phyloP scores from a whole-genome alignment of 202 grass and related monocot species.

The Alloteropsis angusta region DNA sequence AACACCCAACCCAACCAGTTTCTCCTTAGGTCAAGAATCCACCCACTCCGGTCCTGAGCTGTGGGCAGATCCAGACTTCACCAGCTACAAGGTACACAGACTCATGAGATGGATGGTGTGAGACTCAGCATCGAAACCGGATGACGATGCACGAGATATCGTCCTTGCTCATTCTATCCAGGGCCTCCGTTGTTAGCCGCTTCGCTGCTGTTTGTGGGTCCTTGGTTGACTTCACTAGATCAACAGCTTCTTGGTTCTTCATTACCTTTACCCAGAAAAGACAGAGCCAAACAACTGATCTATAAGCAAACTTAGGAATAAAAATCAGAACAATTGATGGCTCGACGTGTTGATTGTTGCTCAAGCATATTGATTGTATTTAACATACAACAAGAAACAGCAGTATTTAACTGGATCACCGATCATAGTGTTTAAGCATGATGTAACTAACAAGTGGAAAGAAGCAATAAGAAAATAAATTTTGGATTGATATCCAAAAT shows the following conservation, averaged over 20 bases:
- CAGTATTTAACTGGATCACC: not conserved
- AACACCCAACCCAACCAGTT: not conserved
- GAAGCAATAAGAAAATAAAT: not conserved
- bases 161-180: constrained; percentile 63
- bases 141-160: constrained; percentile 83
- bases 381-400: not conserved
- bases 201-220: constrained; percentile 73
- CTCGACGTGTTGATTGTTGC: not conserved
- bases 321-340: not conserved
- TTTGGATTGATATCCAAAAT: not conserved
- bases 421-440: not conserved
- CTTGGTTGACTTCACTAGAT: constrained; percentile 68
- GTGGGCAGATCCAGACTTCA: constrained; percentile 12
- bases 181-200: constrained; percentile 48
- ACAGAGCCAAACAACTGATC: not conserved
- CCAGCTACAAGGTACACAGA: constrained; percentile 9
- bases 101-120: not conserved
- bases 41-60: not conserved
- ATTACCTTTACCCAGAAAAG: constrained; percentile 47
- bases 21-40: not conserved
- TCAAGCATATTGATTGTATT: not conserved
- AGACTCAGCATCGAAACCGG: constrained; percentile 53
- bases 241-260: constrained; percentile 68
- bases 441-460: not conserved
- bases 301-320: not conserved